Evolutionary conservation across 495 filamentous ascomycete species (phyloP), one percentile per base, ranked within the genome.

Genomic region (Aspergillus coremiiformis): DNA sequence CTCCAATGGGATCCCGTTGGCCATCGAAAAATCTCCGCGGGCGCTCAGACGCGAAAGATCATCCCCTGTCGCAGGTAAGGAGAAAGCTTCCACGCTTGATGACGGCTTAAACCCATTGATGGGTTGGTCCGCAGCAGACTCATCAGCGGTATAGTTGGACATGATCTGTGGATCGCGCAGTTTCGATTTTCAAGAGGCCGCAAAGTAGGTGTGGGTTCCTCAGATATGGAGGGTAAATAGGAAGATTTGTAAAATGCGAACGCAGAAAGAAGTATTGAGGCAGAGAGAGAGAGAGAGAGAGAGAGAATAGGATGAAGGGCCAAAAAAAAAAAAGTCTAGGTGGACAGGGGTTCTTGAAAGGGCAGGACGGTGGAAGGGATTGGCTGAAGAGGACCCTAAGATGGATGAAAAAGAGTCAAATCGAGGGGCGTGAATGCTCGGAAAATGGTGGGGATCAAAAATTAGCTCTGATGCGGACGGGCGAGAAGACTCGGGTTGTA

Each of bases 1-100:
- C 30, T 63, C 69, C 32, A 70, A 46, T 2, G 71, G 61, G 22
- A 71, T 62, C 1, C 71, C 71, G 50, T 69, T 66, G 39, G 66
- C 59, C 32, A 70, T 53, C 3, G 64, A 44, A 15, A 66, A 57
- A 11, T 65, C 66, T 9, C 59, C 64, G 49, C 63, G 68, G 49
- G 57, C 63, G 53, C 63, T 61, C 21, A 68, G 61, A 4, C 64
- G 69, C 17, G 66, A 60, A 37, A 71, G 46, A 15, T 74, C 69
- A 49, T 52, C 58, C 35, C 59, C 67, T 39, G 59, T 68, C 1
- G 64, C 62, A 15, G 62, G 56, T 12, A 70, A 49, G 22, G 64
- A 63, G 39, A 64, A 55, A 19, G 64, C 64, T 22, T 70, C 65
- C 11, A 48, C 63, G 52, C 71, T 69, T 17, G 67, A 69, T 37